These are phyloP conservation scores for Phytophthora pinifolia DNA, from an alignment of 352 stramenopile species.

Conservation along the genomic window DNA sequence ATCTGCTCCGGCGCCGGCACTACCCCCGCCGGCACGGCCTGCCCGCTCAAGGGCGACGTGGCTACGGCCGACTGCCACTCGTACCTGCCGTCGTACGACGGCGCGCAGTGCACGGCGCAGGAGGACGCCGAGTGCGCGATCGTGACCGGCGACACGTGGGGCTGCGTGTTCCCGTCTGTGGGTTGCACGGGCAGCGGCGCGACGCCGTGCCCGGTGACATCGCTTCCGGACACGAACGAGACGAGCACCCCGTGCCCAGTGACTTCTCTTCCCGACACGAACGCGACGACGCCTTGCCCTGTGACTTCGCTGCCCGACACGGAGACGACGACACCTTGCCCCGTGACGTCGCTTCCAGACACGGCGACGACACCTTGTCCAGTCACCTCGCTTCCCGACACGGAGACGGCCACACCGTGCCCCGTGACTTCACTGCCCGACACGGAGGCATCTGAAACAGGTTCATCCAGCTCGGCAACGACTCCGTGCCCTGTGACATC, in stretches of 20 bases:
- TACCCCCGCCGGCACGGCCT: too few species aligned
- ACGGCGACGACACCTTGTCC: conserved; percentile 6
- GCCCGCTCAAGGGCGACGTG: too few species aligned
- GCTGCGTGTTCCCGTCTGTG: not conserved
- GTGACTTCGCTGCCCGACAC: conserved; percentile 12
- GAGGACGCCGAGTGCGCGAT: not conserved
- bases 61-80: too few species aligned
- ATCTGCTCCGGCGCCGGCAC: too few species aligned
- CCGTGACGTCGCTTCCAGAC: conserved; percentile 10
- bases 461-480: not conserved
- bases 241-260: conserved; percentile 8
- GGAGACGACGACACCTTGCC: conserved; percentile 6
- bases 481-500: not conserved
- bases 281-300: too few species aligned
- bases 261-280: conserved; percentile 8
- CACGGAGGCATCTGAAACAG: not conserved
- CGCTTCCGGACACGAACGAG: conserved; percentile 4
- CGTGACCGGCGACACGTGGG: not conserved
- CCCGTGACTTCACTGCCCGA: conserved; percentile 10
- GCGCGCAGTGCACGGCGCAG: too few species aligned
- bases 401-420: conserved; percentile 1
- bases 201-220: conserved; percentile 10
- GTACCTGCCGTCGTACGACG: too few species aligned
- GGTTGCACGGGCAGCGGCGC: not conserved
- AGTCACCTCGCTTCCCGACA: conserved; percentile 8